Base-by-base conservation (phyloP, 768 basidiomycete species). In the Lactifluus rugatus region DNA sequence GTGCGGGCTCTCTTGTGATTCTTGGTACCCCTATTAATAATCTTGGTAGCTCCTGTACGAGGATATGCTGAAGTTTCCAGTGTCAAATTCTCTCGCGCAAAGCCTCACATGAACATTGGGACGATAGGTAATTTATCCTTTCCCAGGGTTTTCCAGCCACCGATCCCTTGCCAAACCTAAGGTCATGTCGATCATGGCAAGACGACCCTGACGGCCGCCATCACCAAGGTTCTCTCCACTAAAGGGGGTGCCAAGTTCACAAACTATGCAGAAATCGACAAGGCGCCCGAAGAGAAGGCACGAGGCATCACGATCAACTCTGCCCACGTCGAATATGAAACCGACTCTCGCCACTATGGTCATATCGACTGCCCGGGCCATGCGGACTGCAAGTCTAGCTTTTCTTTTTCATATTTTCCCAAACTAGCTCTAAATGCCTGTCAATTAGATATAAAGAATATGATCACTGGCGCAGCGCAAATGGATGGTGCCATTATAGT, bases 301-400 rank as follows among this genome's bases (percentile, higher is more conserved):
- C 91, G 96, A 71, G 96, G 96, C 73, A 99, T 99, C 74, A 99
- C 96, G 61, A 99, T 99, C 74, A 93, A 95, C 73, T 95, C 96
- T 21, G 83, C 96, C 52, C 96, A 99, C 70, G 93, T 99, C 70
- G 96, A 99, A 72, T 99, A 99, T 71, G 93, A 98, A 78, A 95
- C 95, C 36, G 76, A 76, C 17, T 76, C 71, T 37, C 82, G 95
- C 56, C 95, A 97, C 69, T 98, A 98, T 66, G 95, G 94, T 25
- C 95, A 98, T 71, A 95, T 98, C 69, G 95, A 98, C 74, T 98
- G 94, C 74, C 92, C 92, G 14, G 91, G 92, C 69, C 93, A 95
- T 70, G 91, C 93, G 56, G 93, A 95, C 78, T 95, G 92, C 90
- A 56, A 67, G 86, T 70, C 26, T 7, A 32, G 2, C 8, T 23